Evolutionary conservation across 2,329 filamentous ascomycete species (phyloP).

Genomic region (Lachnellula arida): DNA sequence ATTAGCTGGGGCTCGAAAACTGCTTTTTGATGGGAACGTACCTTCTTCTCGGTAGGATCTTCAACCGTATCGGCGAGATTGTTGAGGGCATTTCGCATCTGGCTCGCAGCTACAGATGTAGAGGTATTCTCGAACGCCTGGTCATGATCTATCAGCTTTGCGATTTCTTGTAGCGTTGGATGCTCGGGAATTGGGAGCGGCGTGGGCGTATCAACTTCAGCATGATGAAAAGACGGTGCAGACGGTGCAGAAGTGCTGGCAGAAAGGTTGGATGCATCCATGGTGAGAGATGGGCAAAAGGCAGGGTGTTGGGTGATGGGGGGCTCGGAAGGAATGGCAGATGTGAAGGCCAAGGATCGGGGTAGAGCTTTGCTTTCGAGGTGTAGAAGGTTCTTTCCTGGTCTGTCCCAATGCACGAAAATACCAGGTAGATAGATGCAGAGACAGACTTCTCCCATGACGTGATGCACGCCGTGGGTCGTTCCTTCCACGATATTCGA

Average conservation of each 20-base stretch:
- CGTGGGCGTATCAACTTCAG: neutral
- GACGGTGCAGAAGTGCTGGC: neutral
- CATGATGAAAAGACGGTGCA: neutral
- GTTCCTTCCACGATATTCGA: too few relatives aligned
- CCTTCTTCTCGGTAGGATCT: slow-evolving; percentile 79
- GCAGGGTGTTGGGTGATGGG: neutral
- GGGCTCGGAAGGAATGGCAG: neutral
- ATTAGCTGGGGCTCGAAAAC: slow-evolving; percentile 11
- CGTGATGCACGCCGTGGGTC: neutral
- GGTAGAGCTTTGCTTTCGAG: neutral
- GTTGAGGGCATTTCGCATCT: slow-evolving; percentile 98
- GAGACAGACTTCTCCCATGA: slow-evolving; percentile 3
- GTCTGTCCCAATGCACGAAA: slow-evolving; percentile 10
- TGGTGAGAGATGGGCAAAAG: neutral
- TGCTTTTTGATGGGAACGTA: slow-evolving; percentile 36
- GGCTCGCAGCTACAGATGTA: slow-evolving; percentile 93
- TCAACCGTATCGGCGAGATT: slow-evolving; percentile 84
- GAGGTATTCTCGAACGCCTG: slow-evolving; percentile 99
- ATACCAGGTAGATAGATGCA: slow-evolving; percentile 17
- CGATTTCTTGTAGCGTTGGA: slow-evolving; percentile 14
- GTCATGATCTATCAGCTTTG: slow-evolving; percentile 34
- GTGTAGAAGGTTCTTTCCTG: neutral
- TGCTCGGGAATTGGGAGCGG: slow-evolving; percentile 2
- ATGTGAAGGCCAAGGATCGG: neutral
- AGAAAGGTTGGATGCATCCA: neutral